These are phyloP conservation scores for Tylopilus vinaceipallidus DNA, from an alignment of 768 basidiomycete genomes.

Conservation along the genomic window DNA sequence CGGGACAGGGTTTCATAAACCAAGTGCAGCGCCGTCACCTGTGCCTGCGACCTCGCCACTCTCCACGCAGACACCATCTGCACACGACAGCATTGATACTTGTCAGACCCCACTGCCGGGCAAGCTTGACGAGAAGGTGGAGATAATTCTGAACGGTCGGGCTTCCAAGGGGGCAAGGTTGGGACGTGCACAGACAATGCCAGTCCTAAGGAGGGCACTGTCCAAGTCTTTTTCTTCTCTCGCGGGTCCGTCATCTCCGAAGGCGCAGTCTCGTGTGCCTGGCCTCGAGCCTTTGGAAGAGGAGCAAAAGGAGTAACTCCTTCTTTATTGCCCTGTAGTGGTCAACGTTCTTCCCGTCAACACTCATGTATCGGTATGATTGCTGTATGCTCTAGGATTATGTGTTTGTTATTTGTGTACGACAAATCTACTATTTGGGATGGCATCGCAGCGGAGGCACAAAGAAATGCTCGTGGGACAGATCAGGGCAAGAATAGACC, in stretches of 20 bases:
- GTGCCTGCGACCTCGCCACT: background rate
- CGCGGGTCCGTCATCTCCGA: background rate
- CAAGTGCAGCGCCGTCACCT: background rate
- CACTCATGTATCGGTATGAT: background rate
- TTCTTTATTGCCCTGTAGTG: background rate
- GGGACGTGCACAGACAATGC: constrained; percentile 20
- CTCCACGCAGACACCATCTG: background rate
- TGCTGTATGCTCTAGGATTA: constrained; percentile 5
- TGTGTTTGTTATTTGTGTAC: no score
- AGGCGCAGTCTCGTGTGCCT: background rate
- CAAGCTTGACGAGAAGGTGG: constrained; percentile 2
- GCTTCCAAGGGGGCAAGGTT: background rate
- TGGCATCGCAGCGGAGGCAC: no score
- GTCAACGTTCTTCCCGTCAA: no score
- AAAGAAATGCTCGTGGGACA: background rate
- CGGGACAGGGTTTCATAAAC: background rate
- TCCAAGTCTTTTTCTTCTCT: background rate
- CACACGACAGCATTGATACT: background rate
- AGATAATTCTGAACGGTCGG: background rate
- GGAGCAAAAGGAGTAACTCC: constrained; percentile 1
- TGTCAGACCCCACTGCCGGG: background rate
- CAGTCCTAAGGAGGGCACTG: background rate
- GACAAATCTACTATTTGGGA: no score
- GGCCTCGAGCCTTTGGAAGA: constrained; percentile 8
- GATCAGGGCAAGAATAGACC: background rate